These are phyloP conservation scores for Heliosperma pusillum DNA, from an alignment of 148 eudicot genomes.

Conservation along the genomic window DNA sequence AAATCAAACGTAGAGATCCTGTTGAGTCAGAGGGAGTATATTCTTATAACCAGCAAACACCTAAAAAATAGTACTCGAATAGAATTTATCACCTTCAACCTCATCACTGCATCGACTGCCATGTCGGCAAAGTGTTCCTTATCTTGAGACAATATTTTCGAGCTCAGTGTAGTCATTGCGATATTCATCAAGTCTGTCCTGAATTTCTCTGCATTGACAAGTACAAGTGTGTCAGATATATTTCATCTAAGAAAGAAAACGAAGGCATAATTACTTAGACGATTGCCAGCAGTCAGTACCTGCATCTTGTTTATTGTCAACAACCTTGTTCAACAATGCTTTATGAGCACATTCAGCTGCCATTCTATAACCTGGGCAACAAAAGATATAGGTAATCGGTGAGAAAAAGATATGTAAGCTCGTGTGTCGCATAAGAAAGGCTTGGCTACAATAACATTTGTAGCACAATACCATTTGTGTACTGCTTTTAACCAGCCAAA, in stretches of 20 bases:
- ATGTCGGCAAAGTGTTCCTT: slow-evolving; percentile 90
- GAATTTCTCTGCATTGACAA: slow-evolving; percentile 71
- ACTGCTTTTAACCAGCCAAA: not conserved
- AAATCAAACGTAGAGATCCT: not conserved
- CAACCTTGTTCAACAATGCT: slow-evolving; percentile 73
- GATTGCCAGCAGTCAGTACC: slow-evolving; percentile 39
- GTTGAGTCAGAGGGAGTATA: not conserved
- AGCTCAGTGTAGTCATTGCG: slow-evolving; percentile 97
- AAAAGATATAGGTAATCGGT: not conserved
- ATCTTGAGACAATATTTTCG: slow-evolving; percentile 94
- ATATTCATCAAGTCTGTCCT: slow-evolving; percentile 89
- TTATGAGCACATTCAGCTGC: slow-evolving; percentile 92
- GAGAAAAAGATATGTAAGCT: not conserved
- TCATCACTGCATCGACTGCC: slow-evolving; percentile 99
- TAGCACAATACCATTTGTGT: not conserved
- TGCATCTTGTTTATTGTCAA: slow-evolving; percentile 79
- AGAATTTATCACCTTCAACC: slow-evolving; percentile 59
- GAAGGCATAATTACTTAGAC: not conserved
- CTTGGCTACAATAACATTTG: not conserved
- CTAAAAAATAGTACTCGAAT: not conserved
- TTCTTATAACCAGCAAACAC: not conserved
- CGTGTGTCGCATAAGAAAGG: not conserved
- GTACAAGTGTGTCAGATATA: slow-evolving; percentile 9
- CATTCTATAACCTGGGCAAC: slow-evolving; percentile 73
- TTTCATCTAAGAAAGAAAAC: slow-evolving; percentile 5